Evolutionary conservation across 306 rosid genomes (phyloP).

Genomic region (Senna siamea): DNA sequence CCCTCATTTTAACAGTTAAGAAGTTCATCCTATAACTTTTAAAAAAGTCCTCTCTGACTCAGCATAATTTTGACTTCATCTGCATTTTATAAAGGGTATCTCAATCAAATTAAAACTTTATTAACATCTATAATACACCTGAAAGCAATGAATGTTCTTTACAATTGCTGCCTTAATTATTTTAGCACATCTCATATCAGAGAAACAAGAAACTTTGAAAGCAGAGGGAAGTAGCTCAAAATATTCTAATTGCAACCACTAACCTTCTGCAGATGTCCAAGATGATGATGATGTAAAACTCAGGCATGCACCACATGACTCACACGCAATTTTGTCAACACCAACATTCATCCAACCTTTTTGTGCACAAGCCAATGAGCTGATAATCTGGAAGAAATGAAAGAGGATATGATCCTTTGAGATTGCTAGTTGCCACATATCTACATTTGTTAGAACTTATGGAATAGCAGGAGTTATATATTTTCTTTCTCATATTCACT

Average conservation of each 20-base stretch:
- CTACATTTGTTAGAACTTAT: slow-evolving; percentile 13
- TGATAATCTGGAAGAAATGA: slow-evolving; percentile 61
- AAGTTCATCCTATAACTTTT: slow-evolving; percentile 21
- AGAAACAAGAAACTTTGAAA: slow-evolving; percentile 25
- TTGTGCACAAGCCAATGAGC: slow-evolving; percentile 87
- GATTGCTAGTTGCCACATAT: slow-evolving; percentile 27
- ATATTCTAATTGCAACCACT: slow-evolving; percentile 39
- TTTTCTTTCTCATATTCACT: slow-evolving; percentile 4
- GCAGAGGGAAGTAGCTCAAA: slow-evolving; percentile 20
- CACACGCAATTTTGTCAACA: slow-evolving; percentile 84
- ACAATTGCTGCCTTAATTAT: slow-evolving; percentile 18
- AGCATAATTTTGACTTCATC: slow-evolving; percentile 10
- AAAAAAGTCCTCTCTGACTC: slow-evolving; percentile 6
- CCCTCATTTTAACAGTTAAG: neutral
- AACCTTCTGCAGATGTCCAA: slow-evolving; percentile 86
- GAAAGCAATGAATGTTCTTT: slow-evolving; percentile 9
- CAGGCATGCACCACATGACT: slow-evolving; percentile 73
- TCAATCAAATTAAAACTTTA: slow-evolving; percentile 3
- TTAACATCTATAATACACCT: neutral
- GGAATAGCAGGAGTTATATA: slow-evolving; percentile 32
- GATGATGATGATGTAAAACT: slow-evolving; percentile 59
- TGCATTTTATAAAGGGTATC: neutral
- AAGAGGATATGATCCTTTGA: slow-evolving; percentile 32
- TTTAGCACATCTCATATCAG: slow-evolving; percentile 30
- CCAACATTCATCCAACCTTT: slow-evolving; percentile 93